A percentile compares a stretch with the other conserved stretches of the same genome.
phyloP scores from a whole-genome alignment of 495 filamentous ascomycete species.

The Wilcoxina mikolae region DNA sequence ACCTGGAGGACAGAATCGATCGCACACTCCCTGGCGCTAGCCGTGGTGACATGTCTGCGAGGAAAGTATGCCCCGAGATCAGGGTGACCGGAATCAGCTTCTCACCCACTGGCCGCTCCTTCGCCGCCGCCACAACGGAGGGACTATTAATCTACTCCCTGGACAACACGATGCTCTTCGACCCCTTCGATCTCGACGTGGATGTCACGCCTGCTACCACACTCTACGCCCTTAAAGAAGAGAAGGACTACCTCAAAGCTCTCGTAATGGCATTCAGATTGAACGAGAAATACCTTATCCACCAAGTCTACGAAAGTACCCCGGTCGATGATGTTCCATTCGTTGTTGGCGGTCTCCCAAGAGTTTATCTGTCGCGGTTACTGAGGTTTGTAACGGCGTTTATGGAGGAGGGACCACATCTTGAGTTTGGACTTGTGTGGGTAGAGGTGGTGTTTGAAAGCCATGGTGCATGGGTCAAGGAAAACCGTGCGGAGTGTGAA shows the following conservation, averaged over 20 bases:
- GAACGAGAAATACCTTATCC: constrained; percentile 62
- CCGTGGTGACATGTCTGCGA: constrained; percentile 63
- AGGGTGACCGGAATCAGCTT: constrained; percentile 77
- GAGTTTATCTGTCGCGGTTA: constrained; percentile 69
- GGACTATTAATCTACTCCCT: constrained; percentile 84
- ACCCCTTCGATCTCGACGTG: constrained; percentile 91
- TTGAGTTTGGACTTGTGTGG: constrained; percentile 90
- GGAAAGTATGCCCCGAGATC: constrained; percentile 65
- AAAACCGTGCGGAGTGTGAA: constrained; percentile 58
- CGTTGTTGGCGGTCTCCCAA: constrained; percentile 63
- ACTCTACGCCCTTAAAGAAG: constrained; percentile 52
- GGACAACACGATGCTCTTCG: constrained; percentile 66
- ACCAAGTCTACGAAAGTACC: constrained; percentile 69
- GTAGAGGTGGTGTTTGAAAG: constrained; percentile 66
- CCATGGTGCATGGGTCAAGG: constrained; percentile 71
- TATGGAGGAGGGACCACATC: constrained; percentile 76
- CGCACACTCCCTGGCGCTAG: constrained; percentile 73
- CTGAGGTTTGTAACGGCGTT: constrained; percentile 73
- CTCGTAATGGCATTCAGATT: constrained; percentile 94
- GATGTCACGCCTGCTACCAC: constrained; percentile 75
- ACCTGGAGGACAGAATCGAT: constrained; percentile 73
- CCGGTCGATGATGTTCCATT: constrained; percentile 61
- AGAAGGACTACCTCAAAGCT: constrained; percentile 75
- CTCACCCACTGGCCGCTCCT: constrained; percentile 71
- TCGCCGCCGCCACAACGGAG: constrained; percentile 91